phyloP scores from a whole-genome alignment of 2,329 filamentous ascomycete genomes.

The Nemania serpens region DNA sequence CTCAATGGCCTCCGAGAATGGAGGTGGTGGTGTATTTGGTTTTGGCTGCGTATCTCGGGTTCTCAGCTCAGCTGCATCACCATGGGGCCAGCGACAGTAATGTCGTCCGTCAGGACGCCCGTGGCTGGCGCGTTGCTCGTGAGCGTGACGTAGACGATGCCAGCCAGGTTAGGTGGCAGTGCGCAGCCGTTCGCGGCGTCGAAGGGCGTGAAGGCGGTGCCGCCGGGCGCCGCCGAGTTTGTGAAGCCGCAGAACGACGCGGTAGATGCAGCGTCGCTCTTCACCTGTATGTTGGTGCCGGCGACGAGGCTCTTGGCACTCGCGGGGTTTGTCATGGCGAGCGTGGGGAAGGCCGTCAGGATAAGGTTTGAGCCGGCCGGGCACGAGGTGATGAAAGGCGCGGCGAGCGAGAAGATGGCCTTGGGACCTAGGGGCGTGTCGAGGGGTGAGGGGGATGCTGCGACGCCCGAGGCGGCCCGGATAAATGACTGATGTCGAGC shows the following conservation, averaged over 20 bases:
- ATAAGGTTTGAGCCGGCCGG: conserved; percentile 67
- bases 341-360: conserved; percentile 65
- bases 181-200: conserved; percentile 58
- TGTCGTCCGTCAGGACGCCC: conserved; percentile 62
- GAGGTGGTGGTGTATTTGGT: no score
- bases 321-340: conserved; percentile 56
- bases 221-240: conserved; percentile 61
- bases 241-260: conserved; percentile 71
- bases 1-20: no score
- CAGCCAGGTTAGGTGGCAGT: conserved; percentile 65
- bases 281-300: conserved; percentile 52
- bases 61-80: conserved; percentile 58
- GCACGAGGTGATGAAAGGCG: conserved; percentile 73
- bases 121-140: conserved; percentile 57
- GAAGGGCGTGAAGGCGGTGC: conserved; percentile 64
- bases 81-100: conserved; percentile 69
- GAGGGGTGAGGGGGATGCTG: conserved; percentile 70
- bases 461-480: conserved; percentile 60
- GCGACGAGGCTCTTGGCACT: conserved; percentile 46
- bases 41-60: background rate
- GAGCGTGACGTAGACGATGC: conserved; percentile 70
- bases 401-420: conserved; percentile 74
- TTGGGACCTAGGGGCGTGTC: conserved; percentile 71
- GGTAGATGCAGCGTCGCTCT: conserved; percentile 53
- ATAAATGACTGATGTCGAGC: conserved; percentile 76